Base-by-base conservation (phyloP, 345 rosid genomes). In the Hypericum perforatum region DNA sequence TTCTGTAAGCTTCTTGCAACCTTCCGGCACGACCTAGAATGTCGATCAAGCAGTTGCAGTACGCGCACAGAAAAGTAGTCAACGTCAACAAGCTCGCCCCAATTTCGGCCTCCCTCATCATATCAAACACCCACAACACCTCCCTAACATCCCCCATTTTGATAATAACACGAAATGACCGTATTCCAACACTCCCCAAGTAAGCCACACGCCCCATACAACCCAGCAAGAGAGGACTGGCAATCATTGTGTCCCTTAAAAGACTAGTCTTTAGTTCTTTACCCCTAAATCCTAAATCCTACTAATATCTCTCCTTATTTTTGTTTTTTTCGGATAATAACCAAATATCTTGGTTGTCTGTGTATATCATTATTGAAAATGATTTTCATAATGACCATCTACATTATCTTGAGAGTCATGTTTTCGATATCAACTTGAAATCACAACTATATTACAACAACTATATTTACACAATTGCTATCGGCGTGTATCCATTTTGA, bases 21-120 rank as follows among this genome's bases (percentile, higher is more conserved):
- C 79, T 78, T 37, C 89, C 82, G 48, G 80, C 77, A 47, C 94
- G 79, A 5, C 87, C 84, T 37, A 87, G 83, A 63, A 84, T 77
- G 63, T 87, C 96, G 50, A n/a, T n/a, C n/a, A n/a, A n/a, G n/a
- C n/a, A n/a, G n/a, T n/a, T n/a, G n/a, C n/a, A n/a, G 62, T 89
- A 84, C 0, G 79, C 65, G 0, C 85, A 74, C 43, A 87, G 63
- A 1, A 57, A 77, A 41, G 62, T 63, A 0, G 87, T 87, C 52
- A 84, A 37, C 0, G 96, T 74, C 55, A 84, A 79, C 0, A 76
- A 73, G 61, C 76, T 84, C 3, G 94, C 89, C 67, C 64, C 69
- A 66, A 81, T 67, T 9, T 84, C 92, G 40, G 57, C 67, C 6
- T 44, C 67, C 54, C 66, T 81, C 89, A 81, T 79, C 52, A 62